Conservation (phyloP, 805 yeast genomes). For the Candida tibetensis region DNA sequence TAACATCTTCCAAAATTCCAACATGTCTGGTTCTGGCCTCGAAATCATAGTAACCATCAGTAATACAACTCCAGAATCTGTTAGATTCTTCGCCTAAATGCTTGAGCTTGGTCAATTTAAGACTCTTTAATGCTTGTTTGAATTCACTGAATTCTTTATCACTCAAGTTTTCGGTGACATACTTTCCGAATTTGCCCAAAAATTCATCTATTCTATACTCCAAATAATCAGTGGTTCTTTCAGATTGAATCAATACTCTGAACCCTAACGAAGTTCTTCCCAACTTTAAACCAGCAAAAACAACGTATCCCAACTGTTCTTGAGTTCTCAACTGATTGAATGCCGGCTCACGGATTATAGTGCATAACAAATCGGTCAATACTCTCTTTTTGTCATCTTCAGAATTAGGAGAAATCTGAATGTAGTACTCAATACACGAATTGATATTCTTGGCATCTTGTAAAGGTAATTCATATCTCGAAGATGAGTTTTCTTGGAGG, state of each 20-base stretch:
- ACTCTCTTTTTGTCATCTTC: constrained; percentile 35
- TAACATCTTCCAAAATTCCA: constrained; percentile 48
- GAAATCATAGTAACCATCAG: constrained; percentile 79
- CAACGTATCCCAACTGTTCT: constrained; percentile 94
- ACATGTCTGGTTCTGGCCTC: constrained; percentile 56
- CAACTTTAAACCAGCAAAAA: constrained; percentile 68
- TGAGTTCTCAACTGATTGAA: constrained; percentile 87
- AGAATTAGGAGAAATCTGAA: constrained; percentile 56
- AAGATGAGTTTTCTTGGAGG: constrained; percentile 37
- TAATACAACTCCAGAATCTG: constrained; percentile 64
- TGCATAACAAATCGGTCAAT: constrained; percentile 63
- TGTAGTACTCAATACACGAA: constrained; percentile 76
- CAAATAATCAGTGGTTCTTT: constrained; percentile 68
- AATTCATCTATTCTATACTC: constrained; percentile 75
- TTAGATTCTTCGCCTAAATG: constrained; percentile 74
- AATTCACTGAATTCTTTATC: constrained; percentile 67
- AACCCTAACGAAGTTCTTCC: constrained; percentile 73
- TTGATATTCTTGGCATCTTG: constrained; percentile 73
- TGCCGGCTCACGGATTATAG: constrained; percentile 80
- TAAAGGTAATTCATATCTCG: constrained; percentile 48
- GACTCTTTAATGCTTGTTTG: constrained; percentile 63
- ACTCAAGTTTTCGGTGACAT: constrained; percentile 46
- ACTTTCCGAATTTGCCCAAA: constrained; percentile 45
- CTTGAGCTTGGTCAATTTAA: constrained; percentile 68
- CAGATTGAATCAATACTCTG: constrained; percentile 80